Evolutionary conservation across 2,329 filamentous ascomycete species (phyloP).

Genomic region (Boeremia exigua): DNA sequence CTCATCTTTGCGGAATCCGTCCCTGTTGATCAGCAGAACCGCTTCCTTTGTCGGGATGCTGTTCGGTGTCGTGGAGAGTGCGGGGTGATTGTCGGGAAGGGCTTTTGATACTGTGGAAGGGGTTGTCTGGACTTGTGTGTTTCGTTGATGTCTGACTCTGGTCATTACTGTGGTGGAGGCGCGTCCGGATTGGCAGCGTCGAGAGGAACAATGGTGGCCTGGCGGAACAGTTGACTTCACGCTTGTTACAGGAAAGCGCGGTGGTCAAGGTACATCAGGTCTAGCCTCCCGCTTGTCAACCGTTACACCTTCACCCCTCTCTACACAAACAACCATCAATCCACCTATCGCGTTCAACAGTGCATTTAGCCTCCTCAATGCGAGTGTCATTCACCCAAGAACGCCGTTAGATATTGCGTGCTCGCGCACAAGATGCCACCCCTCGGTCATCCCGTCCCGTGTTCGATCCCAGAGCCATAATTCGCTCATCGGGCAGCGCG

Average conservation of each 20-base stretch:
- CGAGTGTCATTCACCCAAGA: background rate
- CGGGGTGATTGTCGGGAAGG: conserved; percentile 5
- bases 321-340: background rate
- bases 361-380: background rate
- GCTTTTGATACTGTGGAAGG: conserved; percentile 8
- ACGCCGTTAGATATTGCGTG: conserved; percentile 2
- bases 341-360: background rate
- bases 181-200: no score
- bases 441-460: conserved; percentile 10
- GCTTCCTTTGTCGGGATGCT: no score
- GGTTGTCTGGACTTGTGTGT: no score
- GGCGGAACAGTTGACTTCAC: no score
- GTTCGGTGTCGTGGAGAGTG: no score
- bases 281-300: conserved; percentile 7
- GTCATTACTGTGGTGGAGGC: no score
- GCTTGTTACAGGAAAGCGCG: no score
- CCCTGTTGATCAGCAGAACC: no score
- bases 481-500: conserved; percentile 10
- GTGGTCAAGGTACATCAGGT: no score
- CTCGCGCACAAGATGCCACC: background rate
- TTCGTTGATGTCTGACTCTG: no score
- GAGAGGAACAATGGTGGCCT: no score
- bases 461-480: conserved; percentile 4
- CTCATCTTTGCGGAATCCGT: no score
- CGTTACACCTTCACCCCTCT: background rate